Evolutionary conservation across 345 rosid species (phyloP).

Genomic region (Toxicodendron radicans): DNA sequence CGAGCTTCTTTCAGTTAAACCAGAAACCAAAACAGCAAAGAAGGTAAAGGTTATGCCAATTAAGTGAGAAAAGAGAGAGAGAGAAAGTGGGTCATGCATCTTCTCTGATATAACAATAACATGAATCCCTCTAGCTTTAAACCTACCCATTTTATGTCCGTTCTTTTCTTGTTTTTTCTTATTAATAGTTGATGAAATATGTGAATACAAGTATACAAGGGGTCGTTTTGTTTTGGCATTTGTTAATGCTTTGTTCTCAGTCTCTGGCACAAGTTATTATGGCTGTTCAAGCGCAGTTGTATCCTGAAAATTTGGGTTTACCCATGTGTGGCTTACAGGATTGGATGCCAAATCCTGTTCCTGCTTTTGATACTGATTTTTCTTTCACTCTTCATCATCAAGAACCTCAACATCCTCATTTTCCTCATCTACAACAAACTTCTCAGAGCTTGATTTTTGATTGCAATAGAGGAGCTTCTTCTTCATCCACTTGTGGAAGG

Average conservation of each 20-base stretch:
- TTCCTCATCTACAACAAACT: not conserved
- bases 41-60: constrained; percentile 26
- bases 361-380: constrained; percentile 11
- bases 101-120: constrained; percentile 37
- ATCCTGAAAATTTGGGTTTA: constrained; percentile 28
- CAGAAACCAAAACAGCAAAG: constrained; percentile 15
- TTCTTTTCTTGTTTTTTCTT: not conserved
- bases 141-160: constrained; percentile 21
- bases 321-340: constrained; percentile 38
- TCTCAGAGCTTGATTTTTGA: constrained; percentile 10
- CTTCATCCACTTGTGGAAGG: constrained; percentile 3
- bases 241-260: constrained; percentile 1
- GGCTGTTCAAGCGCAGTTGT: constrained; percentile 43
- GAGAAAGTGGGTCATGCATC: constrained; percentile 32
- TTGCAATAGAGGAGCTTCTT: constrained; percentile 12
- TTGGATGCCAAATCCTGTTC: constrained; percentile 28
- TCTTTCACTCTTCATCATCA: constrained; percentile 25
- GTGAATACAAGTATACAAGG: constrained; percentile 23
- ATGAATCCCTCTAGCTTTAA: constrained; percentile 18
- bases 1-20: constrained; percentile 24
- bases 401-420: constrained; percentile 19
- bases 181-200: constrained; percentile 14
- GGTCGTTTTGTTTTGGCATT: constrained; percentile 13
- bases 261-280: constrained; percentile 16
- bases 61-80: constrained; percentile 15